Evolutionary conservation across 129 eudicot species (phyloP).

Genomic region (carrot (Daucus carota)): DH1_v3.0 NC_030381.2:56003501-56004000

Average conservation of each 20-base stretch:
- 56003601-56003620: slow-evolving; percentile 80
- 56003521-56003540: slow-evolving; percentile 61
- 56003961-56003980: slow-evolving; percentile 61
- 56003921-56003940: slow-evolving; percentile 64
- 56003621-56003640: slow-evolving; percentile 62
- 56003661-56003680: slow-evolving; percentile 96
- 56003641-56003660: slow-evolving; percentile 78
- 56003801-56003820: slow-evolving; percentile 57
- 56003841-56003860: slow-evolving; percentile 71
- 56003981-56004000: slow-evolving; percentile 54
- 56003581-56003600: slow-evolving; percentile 71
- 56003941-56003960: slow-evolving; percentile 66
- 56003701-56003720: slow-evolving; percentile 79
- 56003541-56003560: slow-evolving; percentile 81
- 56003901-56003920: slow-evolving; percentile 59
- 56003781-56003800: slow-evolving; percentile 29
- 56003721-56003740: slow-evolving; percentile 87
- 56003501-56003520: slow-evolving; percentile 39
- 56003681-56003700: slow-evolving; percentile 86
- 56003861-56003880: slow-evolving; percentile 51
- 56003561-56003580: slow-evolving; percentile 75
- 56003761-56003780: slow-evolving; percentile 52
- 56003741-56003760: slow-evolving; percentile 60
- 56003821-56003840: slow-evolving; percentile 70
- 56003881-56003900: slow-evolving; percentile 73